These are phyloP conservation scores for Ulota crispa DNA, from an alignment of 225 moss, liverwort and hornwort species.

Conservation along the genomic window DNA sequence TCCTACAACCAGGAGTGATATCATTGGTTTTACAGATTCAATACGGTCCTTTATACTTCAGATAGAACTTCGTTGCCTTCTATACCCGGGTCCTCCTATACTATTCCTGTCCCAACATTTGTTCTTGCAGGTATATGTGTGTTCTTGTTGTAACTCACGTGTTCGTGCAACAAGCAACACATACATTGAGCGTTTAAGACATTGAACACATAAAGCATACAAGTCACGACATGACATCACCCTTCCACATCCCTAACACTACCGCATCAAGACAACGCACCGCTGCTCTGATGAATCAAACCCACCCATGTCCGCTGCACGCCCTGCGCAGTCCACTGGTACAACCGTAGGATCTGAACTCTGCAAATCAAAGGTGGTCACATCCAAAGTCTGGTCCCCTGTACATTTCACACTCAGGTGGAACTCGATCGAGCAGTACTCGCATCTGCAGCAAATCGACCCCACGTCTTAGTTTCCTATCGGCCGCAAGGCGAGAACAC, in stretches of 20 bases:
- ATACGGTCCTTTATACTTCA: background rate
- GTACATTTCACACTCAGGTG: slow-evolving; percentile 90
- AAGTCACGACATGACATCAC: background rate
- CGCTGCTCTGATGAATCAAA: slow-evolving; percentile 73
- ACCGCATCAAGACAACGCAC: slow-evolving; percentile 26
- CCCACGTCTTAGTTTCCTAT: slow-evolving; percentile 7
- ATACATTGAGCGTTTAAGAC: background rate
- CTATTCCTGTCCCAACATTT: background rate
- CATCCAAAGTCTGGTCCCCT: slow-evolving; percentile 85
- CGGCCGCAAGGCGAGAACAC: background rate
- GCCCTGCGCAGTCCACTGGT: slow-evolving; percentile 68
- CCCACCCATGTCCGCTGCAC: slow-evolving; percentile 57
- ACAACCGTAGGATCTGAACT: slow-evolving; percentile 71
- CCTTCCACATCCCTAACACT: background rate
- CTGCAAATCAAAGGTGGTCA: slow-evolving; percentile 87
- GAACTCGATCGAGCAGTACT: slow-evolving; percentile 89
- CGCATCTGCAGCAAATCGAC: slow-evolving; percentile 61
- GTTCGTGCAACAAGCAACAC: background rate
- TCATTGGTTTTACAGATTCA: background rate
- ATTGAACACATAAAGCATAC: background rate
- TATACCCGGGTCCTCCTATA: background rate
- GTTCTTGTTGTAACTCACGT: background rate
- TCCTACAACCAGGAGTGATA: background rate
- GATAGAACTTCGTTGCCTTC: background rate
- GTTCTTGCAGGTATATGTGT: background rate